Conservation (phyloP, 139 green algal genomes). For the Tetradesmus lagerheimii region DNA sequence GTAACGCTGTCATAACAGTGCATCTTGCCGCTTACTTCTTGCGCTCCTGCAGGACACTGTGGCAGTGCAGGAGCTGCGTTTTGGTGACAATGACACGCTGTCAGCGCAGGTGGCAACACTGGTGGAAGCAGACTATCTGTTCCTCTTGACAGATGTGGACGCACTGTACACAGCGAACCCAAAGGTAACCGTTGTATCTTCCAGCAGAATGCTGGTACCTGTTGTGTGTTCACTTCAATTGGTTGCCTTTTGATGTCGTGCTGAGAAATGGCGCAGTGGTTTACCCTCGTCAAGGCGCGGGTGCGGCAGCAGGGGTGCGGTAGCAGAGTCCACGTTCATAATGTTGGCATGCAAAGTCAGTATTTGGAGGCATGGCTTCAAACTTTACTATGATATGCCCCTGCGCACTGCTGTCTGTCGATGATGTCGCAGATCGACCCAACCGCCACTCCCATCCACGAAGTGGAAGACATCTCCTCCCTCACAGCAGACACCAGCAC, state of each 20-base stretch:
- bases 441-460: slow-evolving; percentile 71
- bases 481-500: slow-evolving; percentile 79
- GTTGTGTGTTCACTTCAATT: too few species aligned
- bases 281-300: too few species aligned
- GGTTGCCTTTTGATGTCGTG: too few species aligned
- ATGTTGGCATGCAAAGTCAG: too few species aligned
- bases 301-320: too few species aligned
- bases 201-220: too few species aligned
- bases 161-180: slow-evolving; percentile 89
- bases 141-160: slow-evolving; percentile 96
- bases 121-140: slow-evolving; percentile 91
- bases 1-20: not conserved
- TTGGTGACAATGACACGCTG: slow-evolving; percentile 98
- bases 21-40: not conserved
- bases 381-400: too few species aligned
- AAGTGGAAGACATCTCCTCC: slow-evolving; percentile 78
- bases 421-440: slow-evolving; percentile 56
- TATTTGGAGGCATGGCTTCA: too few species aligned
- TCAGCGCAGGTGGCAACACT: slow-evolving; percentile 92
- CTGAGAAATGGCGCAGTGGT: too few species aligned
- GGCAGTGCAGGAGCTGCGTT: slow-evolving; percentile 88
- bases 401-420: too few species aligned
- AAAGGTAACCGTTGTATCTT: slow-evolving; percentile 43
- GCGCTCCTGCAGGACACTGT: slow-evolving; percentile 83
- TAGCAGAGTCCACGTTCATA: too few species aligned